Evolutionary conservation across 1,139 yeast genomes (phyloP), one percentile per base, ranked within the genome.

Genomic region (Pichia sp.): DNA sequence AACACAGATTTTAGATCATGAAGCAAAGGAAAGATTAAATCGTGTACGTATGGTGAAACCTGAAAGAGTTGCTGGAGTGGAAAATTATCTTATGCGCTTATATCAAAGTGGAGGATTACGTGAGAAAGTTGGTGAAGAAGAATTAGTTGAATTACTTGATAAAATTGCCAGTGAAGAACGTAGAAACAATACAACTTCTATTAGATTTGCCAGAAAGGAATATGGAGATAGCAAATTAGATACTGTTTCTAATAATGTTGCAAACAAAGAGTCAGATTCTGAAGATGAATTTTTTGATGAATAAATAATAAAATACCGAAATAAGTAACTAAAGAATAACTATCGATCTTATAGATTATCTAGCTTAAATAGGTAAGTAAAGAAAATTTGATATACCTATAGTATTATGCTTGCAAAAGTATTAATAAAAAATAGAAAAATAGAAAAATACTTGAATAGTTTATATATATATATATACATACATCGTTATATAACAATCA

Each of bases 61-160:
- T 2, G 97, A 92, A 50, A 74, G 97, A 47, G 97, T 96, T 1
- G 76, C 78, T 44, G 86, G 87, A 5, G 97, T 90, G n/a, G 97
- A 92, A 62, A 82, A 83, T 55, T 79, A 90, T 61, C 69, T 92
- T 43, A 67, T 85, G 35, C 79, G 82, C 57, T 68, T 90, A 65
- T 86, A 83, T n/a, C 79, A 81, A 48, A 74, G 84, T 59, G 97
- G 97, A 1, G 87, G 85, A 52, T 71, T 90, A 42, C 74, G 79
- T 47, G 76, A 81, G 53, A 86, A 87, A 63, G 72, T 92, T 35
- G 71, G 76, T 5, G 98, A 92, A 63, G 73, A 75, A 38, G 96
- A 89, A 56, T 75, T 92, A 51, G 96, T 89, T 32, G 83, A 81
- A 53, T 79, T 92, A 45, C 72, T 92, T 57, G 89, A 88, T 61